Conservation (phyloP, 441 rosid species). For the Aquilaria agallochum region DNA sequence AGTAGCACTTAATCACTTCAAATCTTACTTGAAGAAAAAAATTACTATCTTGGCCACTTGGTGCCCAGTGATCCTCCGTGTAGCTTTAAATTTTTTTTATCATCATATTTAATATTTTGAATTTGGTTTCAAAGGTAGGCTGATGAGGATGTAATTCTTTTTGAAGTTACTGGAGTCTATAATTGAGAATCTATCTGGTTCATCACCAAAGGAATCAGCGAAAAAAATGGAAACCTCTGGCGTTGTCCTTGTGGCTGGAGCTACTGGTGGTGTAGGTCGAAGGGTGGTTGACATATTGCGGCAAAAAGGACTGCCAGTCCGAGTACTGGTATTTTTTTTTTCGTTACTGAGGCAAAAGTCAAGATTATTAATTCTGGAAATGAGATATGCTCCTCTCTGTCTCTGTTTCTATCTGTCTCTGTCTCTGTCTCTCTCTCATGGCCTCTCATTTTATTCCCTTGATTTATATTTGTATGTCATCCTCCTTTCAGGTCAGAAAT, state of each 20-base stretch:
- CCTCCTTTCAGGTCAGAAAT: constrained; percentile 58
- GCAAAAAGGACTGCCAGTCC: constrained; percentile 63
- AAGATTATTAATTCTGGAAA: background rate
- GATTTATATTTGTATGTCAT: background rate
- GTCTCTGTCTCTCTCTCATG: background rate
- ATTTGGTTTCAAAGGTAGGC: background rate
- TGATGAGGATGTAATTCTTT: constrained; percentile 19
- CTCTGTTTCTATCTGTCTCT: background rate
- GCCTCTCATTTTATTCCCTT: background rate
- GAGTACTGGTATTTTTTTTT: constrained; percentile 50
- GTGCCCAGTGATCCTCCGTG: no score
- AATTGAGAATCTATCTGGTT: constrained; percentile 52
- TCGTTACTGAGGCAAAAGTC: background rate
- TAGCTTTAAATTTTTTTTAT: no score
- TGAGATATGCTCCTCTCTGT: background rate
- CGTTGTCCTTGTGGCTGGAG: constrained; percentile 79
- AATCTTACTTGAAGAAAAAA: no score
- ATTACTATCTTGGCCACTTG: no score
- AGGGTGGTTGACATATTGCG: constrained; percentile 65
- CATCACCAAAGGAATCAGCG: constrained; percentile 35
- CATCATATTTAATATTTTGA: no score
- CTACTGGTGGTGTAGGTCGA: constrained; percentile 92
- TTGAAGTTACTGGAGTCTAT: constrained; percentile 64
- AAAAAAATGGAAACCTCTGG: constrained; percentile 50
- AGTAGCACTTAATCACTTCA: no score